Percentiles rank a stretch among this genome's conserved stretches.
Evolutionary conservation across 805 yeast species (phyloP).

Genomic region (Wickerhamiella australiensis): DNA sequence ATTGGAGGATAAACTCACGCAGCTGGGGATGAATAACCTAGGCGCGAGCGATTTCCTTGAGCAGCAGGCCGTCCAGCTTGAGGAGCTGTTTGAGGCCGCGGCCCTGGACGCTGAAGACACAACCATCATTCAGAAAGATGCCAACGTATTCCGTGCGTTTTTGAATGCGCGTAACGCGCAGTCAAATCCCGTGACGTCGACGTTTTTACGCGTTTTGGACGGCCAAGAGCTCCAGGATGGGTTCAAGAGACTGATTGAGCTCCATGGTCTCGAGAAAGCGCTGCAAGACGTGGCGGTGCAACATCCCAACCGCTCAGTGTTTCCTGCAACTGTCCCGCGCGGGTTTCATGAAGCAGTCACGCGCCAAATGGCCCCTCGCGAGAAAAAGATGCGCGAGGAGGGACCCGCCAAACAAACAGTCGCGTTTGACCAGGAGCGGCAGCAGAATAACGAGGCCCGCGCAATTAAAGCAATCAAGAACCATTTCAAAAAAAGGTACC

Average conservation of each 20-base stretch:
- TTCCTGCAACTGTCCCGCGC: neutral
- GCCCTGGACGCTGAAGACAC: neutral
- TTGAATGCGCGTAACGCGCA: neutral
- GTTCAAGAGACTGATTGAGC: neutral
- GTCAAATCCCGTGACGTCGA: neutral
- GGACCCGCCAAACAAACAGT: slow-evolving; percentile 10
- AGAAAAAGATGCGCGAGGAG: slow-evolving; percentile 18
- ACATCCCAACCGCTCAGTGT: neutral
- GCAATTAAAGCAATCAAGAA: neutral
- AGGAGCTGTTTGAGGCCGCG: neutral
- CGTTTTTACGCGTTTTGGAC: neutral
- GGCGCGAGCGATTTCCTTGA: neutral
- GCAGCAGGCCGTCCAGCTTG: too few relatives aligned
- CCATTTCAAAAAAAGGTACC: neutral
- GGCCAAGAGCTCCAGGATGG: neutral
- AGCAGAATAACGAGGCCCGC: slow-evolving; percentile 5
- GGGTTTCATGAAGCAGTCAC: neutral
- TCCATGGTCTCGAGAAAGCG: neutral
- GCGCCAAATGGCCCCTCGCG: slow-evolving; percentile 18
- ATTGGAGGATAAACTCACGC: neutral
- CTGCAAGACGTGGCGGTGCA: neutral
- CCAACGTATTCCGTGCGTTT: neutral
- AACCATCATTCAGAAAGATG: neutral
- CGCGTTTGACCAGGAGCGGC: slow-evolving; percentile 7
- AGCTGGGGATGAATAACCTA: neutral